Evolutionary conservation across 1,284 basidiomycete genomes (phyloP).

Genomic region (Gymnopus androsaceus): DNA sequence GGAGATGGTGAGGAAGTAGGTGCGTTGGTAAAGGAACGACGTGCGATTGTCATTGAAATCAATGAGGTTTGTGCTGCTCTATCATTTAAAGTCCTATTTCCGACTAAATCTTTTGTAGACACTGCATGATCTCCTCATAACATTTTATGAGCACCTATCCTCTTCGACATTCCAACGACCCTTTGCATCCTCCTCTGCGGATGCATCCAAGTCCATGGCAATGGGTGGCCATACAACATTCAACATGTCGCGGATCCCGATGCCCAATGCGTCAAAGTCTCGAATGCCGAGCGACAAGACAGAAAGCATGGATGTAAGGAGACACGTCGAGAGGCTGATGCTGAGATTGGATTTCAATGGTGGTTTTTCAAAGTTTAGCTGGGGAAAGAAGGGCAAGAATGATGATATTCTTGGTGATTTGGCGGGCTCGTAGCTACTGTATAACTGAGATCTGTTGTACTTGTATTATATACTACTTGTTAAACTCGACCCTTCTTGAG

Average conservation of each 20-base stretch:
- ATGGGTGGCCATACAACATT: constrained; percentile 58
- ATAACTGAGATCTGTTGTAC: constrained; percentile 16
- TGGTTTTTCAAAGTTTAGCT: constrained; percentile 61
- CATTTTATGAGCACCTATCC: constrained; percentile 80
- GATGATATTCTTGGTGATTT: constrained; percentile 51
- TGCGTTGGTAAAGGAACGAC: constrained; percentile 69
- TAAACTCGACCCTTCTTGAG: no score
- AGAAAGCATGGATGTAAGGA: constrained; percentile 57
- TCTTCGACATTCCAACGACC: constrained; percentile 71
- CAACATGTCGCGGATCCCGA: constrained; percentile 45
- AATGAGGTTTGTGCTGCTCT: constrained; percentile 56
- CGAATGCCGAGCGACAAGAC: constrained; percentile 47
- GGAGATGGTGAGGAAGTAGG: constrained; percentile 59
- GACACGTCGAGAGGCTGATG: constrained; percentile 82
- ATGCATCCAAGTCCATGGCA: constrained; percentile 69
- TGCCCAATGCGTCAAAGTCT: constrained; percentile 32
- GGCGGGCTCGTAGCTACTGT: constrained; percentile 23
- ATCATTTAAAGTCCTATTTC: constrained; percentile 10
- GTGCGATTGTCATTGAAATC: constrained; percentile 67
- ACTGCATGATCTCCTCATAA: constrained; percentile 61
- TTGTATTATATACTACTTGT: neutral
- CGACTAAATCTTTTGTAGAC: constrained; percentile 40
- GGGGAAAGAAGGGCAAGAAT: constrained; percentile 29
- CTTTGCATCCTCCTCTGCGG: constrained; percentile 48
- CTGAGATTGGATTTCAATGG: constrained; percentile 86